These are phyloP conservation scores for Mallotus repandus DNA, from an alignment of 441 rosid genomes.

Conservation along the genomic window DNA sequence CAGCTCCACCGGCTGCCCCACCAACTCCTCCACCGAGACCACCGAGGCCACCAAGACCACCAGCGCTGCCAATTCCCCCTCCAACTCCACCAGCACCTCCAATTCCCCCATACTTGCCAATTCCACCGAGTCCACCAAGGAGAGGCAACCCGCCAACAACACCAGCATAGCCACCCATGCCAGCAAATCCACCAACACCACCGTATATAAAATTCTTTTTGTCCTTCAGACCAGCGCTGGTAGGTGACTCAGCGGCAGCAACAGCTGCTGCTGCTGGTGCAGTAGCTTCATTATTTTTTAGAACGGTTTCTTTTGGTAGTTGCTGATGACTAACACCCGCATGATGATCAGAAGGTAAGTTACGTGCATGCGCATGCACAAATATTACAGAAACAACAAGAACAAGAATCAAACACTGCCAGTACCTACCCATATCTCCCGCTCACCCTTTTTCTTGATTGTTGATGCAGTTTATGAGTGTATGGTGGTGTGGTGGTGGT, in stretches of 20 bases:
- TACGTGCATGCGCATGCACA: conserved; percentile 49
- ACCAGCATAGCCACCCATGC: conserved; percentile 64
- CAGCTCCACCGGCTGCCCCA: conserved; percentile 15
- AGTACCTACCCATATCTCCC: conserved; percentile 21
- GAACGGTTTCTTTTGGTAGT: conserved; percentile 11
- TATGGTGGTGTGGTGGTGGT: background rate
- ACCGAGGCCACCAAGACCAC: conserved; percentile 20
- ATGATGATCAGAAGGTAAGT: conserved; percentile 22
- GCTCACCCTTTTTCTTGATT: conserved; percentile 6
- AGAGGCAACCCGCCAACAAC: conserved; percentile 51
- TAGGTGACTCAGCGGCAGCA: conserved; percentile 24
- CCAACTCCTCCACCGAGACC: conserved; percentile 28
- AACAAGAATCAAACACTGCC: conserved; percentile 20
- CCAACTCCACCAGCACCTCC: conserved; percentile 58
- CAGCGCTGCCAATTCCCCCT: conserved; percentile 35
- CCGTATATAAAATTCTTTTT: conserved; percentile 61
- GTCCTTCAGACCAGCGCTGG: conserved; percentile 33
- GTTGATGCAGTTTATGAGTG: background rate
- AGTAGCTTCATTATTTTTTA: conserved; percentile 23
- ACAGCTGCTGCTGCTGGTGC: conserved; percentile 23
- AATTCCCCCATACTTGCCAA: conserved; percentile 56
- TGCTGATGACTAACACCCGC: conserved; percentile 13
- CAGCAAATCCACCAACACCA: conserved; percentile 66
- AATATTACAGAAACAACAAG: conserved; percentile 21
- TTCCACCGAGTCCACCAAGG: conserved; percentile 49